Percentiles rank a stretch among this genome's conserved stretches.
These are phyloP conservation scores for Cercospora zeina DNA, from an alignment of 2,329 filamentous ascomycete genomes.

Conservation along the genomic window DNA sequence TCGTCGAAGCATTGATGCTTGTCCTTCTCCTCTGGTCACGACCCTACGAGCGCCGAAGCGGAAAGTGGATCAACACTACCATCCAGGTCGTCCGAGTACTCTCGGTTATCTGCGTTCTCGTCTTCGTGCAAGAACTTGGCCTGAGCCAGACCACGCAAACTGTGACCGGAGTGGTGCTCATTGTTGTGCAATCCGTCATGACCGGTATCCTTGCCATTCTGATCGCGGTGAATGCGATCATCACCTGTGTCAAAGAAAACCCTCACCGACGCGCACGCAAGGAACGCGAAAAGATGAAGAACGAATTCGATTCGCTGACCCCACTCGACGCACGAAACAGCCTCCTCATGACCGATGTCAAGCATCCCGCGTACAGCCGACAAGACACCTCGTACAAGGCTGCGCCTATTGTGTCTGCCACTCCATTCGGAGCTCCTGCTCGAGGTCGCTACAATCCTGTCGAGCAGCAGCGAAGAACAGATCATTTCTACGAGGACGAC, in stretches of 20 bases:
- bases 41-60: constrained; percentile 81
- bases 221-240: constrained; percentile 85
- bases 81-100: constrained; percentile 88
- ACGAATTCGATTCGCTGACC: constrained; percentile 78
- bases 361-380: constrained; percentile 27
- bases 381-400: constrained; percentile 42
- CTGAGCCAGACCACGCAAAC: constrained; percentile 91
- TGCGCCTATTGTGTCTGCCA: constrained; percentile 35
- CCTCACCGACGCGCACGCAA: constrained; percentile 86
- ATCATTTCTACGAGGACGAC: constrained; percentile 31
- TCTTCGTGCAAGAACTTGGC: constrained; percentile 92
- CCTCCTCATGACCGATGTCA: constrained; percentile 70
- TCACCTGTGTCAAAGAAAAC: constrained; percentile 80
- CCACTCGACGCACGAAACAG: constrained; percentile 85
- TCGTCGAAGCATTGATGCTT: constrained; percentile 79
- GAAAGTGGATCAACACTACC: constrained; percentile 88
- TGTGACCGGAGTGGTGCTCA: constrained; percentile 86
- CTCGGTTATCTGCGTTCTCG: constrained; percentile 82
- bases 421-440: constrained; percentile 34
- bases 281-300: constrained; percentile 78
- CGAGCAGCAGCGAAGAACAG: constrained; percentile 27
- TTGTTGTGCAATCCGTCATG: constrained; percentile 83
- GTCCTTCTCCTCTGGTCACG: constrained; percentile 77
- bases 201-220: constrained; percentile 82
- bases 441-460: constrained; percentile 41